Evolutionary conservation across 2,329 filamentous ascomycete species (phyloP).

Genomic region (Neofusicoccum cordaticola): DNA sequence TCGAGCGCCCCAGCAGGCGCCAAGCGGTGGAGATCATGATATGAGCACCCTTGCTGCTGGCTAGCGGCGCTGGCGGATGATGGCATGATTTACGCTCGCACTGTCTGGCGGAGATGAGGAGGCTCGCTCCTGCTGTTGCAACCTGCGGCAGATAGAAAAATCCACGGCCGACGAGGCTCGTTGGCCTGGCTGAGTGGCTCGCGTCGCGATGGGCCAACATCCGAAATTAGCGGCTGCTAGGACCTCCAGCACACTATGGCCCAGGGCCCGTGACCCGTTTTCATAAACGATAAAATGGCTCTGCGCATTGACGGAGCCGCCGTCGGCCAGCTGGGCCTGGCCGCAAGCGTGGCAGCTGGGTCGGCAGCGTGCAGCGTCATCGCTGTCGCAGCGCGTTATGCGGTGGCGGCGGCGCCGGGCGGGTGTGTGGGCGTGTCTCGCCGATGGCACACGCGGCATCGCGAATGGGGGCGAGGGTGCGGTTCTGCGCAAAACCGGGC

Average conservation of each 20-base stretch:
- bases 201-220: constrained; percentile 1
- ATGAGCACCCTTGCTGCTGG: neutral
- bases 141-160: constrained; percentile 10
- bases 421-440: neutral
- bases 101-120: constrained; percentile 10
- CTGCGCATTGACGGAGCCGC: neutral
- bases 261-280: constrained; percentile 5
- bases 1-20: neutral
- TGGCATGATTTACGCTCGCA: neutral
- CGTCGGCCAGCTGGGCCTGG: neutral
- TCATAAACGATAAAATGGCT: constrained; percentile 13
- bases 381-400: neutral
- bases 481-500: neutral
- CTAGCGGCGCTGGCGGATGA: neutral
- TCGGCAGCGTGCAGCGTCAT: neutral
- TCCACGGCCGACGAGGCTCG: neutral
- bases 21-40: constrained; percentile 13
- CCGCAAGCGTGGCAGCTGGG: neutral
- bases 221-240: constrained; percentile 10
- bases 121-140: constrained; percentile 7
- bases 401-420: neutral
- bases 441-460: constrained; percentile 7
- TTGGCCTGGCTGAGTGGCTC: neutral
- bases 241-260: neutral
- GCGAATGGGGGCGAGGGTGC: neutral